Evolutionary conservation across 345 rosid species (phyloP).

Genomic region (Lepidium africanum): DNA sequence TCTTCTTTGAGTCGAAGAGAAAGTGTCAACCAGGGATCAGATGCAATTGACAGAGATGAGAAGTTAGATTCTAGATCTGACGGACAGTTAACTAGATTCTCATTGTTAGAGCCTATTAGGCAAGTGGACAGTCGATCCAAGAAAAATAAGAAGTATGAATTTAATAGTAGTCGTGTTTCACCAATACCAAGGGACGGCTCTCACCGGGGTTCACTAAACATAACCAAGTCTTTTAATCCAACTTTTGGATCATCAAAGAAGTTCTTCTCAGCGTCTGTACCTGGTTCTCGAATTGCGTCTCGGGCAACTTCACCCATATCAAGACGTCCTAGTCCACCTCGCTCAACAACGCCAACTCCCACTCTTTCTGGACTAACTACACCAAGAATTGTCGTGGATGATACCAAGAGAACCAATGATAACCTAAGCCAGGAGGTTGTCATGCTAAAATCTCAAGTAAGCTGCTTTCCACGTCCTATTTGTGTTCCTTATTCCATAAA

Average conservation of each 20-base stretch:
- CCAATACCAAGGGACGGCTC: conserved; percentile 84
- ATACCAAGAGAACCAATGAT: conserved; percentile 66
- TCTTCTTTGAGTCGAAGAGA: conserved; percentile 74
- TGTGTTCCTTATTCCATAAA: not conserved
- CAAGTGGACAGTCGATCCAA: conserved; percentile 63
- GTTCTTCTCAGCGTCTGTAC: conserved; percentile 97
- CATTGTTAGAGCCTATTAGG: conserved; percentile 79
- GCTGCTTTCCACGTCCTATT: conserved; percentile 6
- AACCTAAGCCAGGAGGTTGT: conserved; percentile 76
- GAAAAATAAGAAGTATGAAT: conserved; percentile 87
- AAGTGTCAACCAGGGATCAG: conserved; percentile 59
- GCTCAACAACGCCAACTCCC: conserved; percentile 98
- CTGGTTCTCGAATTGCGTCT: conserved; percentile 96
- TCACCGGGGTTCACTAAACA: conserved; percentile 67
- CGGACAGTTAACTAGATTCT: conserved; percentile 69
- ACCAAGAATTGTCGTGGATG: conserved; percentile 63
- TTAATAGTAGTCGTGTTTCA: conserved; percentile 92
- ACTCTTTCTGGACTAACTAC: conserved; percentile 90
- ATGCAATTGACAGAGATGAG: conserved; percentile 63
- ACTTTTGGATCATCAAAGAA: conserved; percentile 91
- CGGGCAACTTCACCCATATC: conserved; percentile 98
- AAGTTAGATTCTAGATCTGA: conserved; percentile 74
- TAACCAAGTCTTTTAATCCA: conserved; percentile 77
- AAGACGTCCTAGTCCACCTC: conserved; percentile 92
- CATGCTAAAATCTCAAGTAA: conserved; percentile 85